phyloP scores from a whole-genome alignment of 2,329 filamentous ascomycete species.

The Dendryphion nanum region DNA sequence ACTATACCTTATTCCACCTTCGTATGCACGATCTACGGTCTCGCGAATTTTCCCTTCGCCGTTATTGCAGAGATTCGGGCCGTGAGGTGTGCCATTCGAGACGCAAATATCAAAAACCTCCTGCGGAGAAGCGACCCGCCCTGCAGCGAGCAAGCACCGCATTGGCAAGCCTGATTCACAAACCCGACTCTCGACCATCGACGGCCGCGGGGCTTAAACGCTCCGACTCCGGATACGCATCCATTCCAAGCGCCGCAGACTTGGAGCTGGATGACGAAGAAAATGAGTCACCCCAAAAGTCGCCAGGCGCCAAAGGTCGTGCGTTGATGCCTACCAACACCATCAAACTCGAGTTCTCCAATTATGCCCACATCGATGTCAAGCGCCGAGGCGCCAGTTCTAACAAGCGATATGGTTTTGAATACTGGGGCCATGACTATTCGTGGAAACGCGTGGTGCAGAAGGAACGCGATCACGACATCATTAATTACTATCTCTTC shows the following conservation, averaged over 20 bases:
- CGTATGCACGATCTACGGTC: constrained; percentile 88
- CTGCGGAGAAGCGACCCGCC: constrained; percentile 49
- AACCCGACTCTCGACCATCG: constrained; percentile 50
- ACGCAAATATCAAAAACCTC: constrained; percentile 63
- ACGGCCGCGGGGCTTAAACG: constrained; percentile 49
- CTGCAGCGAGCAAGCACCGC: constrained; percentile 61
- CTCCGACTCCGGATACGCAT: constrained; percentile 60
- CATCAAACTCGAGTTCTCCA: constrained; percentile 91
- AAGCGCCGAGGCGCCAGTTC: constrained; percentile 65
- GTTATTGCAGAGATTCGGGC: constrained; percentile 90
- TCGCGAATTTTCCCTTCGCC: constrained; percentile 84
- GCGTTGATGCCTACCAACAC: constrained; percentile 64
- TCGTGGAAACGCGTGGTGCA: constrained; percentile 75
- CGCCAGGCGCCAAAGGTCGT: constrained; percentile 39
- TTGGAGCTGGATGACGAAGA: constrained; percentile 17
- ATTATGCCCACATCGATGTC: constrained; percentile 90
- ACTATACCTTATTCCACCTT: constrained; percentile 83
- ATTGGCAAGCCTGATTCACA: constrained; percentile 55
- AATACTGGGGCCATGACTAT: constrained; percentile 89
- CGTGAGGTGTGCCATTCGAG: constrained; percentile 87
- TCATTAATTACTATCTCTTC: constrained; percentile 77
- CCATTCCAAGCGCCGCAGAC: constrained; percentile 30
- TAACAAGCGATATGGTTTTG: constrained; percentile 80
- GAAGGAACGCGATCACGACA: constrained; percentile 61
- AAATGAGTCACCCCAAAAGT: constrained; percentile 29